Conservation (phyloP, 257 asterid species). For the Petrea volubilis region DNA sequence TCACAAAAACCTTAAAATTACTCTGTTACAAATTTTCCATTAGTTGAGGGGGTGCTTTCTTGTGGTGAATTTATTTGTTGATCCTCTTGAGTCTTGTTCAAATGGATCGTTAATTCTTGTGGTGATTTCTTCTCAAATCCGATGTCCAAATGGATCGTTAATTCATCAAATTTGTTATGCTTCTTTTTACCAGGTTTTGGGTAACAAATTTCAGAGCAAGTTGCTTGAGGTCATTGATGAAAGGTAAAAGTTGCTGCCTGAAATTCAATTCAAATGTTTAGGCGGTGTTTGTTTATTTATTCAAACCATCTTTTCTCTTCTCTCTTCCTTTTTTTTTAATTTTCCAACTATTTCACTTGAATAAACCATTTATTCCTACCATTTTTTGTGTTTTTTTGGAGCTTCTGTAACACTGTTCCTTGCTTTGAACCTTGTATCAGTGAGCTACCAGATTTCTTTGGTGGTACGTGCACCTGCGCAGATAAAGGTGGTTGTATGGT, state of each 20-base stretch:
- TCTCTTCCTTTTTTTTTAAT: too few relatives aligned
- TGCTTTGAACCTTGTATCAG: constrained; percentile 43
- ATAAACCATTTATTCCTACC: too few relatives aligned
- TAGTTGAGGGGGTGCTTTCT: too few relatives aligned
- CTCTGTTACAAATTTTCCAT: too few relatives aligned
- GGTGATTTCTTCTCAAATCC: too few relatives aligned
- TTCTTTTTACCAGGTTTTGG: constrained; percentile 57
- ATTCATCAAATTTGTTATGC: neutral
- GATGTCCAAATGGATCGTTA: too few relatives aligned
- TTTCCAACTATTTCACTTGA: too few relatives aligned
- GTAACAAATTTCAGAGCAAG: constrained; percentile 91
- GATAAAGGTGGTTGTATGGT: constrained; percentile 90
- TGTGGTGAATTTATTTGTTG: too few relatives aligned
- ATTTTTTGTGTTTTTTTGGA: neutral
- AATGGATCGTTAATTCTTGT: too few relatives aligned
- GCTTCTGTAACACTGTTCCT: neutral
- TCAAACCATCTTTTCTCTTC: too few relatives aligned
- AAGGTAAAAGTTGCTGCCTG: constrained; percentile 43
- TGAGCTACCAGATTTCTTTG: constrained; percentile 93
- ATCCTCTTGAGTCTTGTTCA: too few relatives aligned
- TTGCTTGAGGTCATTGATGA: constrained; percentile 91
- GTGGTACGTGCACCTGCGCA: constrained; percentile 90
- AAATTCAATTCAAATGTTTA: neutral
- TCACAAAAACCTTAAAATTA: too few relatives aligned
- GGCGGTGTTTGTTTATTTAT: neutral